Evolutionary conservation across 139 green algal species (phyloP), one percentile per base, ranked within the genome.

Genomic region (Penium margaritaceum): DNA sequence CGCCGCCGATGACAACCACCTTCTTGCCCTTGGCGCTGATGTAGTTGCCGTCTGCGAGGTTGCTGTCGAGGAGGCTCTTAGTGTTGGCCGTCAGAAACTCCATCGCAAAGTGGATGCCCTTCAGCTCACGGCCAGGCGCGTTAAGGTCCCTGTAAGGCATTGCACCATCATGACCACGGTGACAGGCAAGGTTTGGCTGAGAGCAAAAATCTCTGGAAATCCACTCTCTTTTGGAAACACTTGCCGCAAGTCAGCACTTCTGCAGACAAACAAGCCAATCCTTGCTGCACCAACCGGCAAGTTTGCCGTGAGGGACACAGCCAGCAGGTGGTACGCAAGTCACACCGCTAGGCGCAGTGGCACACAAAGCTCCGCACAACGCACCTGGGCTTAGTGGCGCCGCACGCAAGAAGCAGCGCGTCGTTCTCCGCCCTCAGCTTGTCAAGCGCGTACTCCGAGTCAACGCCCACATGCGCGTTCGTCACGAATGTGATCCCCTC

Each of bases 61-160:
- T 64, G 78, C 55, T 82, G 83, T 71, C 55, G 9, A 97, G 85
- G 78, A 97, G 81, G 63, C 70, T 87, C 81, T 92, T 92, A 53
- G 91, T 96, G 85, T 96, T 96, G 55, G 87, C 87, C 35, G 60
- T 70, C 57, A 97, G 82, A 82, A 96, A 97, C 47, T 96, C 90
- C 91, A 97, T 96, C 32, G 92, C 92, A 83, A 96, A 96, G 82
- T 97, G 90, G 24, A 97, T 83, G 63, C 91, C 91, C 6, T 73
- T 53, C 0, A 87, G 61, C 0, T 88, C 77, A 17, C 86, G 71
- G 17, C 90, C 89, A 12, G n/a, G n/a, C n/a, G n/a, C n/a, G n/a
- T n/a, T n/a, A n/a, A n/a, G n/a, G n/a, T n/a, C n/a, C n/a, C n/a
- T n/a, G n/a, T n/a, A n/a, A n/a, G n/a, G n/a, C n/a, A n/a, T n/a